These are phyloP conservation scores for Flaveria sonorensis DNA, from an alignment of 129 eudicot species.

Conservation along the genomic window DNA sequence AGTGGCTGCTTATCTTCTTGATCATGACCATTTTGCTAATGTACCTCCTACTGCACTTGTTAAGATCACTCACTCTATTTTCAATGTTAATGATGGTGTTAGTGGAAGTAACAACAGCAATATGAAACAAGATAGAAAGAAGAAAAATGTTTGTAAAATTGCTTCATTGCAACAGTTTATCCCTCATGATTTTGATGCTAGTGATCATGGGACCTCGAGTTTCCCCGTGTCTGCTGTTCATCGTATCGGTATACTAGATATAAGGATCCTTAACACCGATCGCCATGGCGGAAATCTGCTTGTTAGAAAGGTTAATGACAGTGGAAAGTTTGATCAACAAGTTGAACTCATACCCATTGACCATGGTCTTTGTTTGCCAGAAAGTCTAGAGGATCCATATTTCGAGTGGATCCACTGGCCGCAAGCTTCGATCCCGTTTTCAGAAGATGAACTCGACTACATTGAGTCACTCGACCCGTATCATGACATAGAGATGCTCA, in stretches of 20 bases:
- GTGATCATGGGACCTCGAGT: slow-evolving; percentile 92
- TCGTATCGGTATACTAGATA: slow-evolving; percentile 89
- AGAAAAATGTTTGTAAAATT: slow-evolving; percentile 69
- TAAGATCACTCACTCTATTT: slow-evolving; percentile 80
- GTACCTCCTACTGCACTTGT: slow-evolving; percentile 96
- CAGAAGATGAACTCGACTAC: slow-evolving; percentile 87
- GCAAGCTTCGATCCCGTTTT: slow-evolving; percentile 92
- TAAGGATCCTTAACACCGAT: slow-evolving; percentile 88
- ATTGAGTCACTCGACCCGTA: slow-evolving; percentile 70
- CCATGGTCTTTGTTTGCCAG: slow-evolving; percentile 96
- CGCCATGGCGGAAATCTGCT: slow-evolving; percentile 88
- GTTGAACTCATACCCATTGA: slow-evolving; percentile 92
- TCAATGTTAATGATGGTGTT: slow-evolving; percentile 79
- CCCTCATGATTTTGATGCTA: slow-evolving; percentile 92
- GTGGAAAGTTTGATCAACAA: slow-evolving; percentile 61
- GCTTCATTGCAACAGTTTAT: slow-evolving; percentile 90
- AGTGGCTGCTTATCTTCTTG: slow-evolving; percentile 91
- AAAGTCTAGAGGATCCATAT: slow-evolving; percentile 87
- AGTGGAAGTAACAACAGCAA: slow-evolving; percentile 35
- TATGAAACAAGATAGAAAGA: slow-evolving; percentile 41
- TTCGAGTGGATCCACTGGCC: slow-evolving; percentile 99
- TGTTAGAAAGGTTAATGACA: slow-evolving; percentile 62
- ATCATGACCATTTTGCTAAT: slow-evolving; percentile 72
- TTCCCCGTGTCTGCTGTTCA: slow-evolving; percentile 90
- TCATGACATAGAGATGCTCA: slow-evolving; percentile 65